A percentile compares a stretch with the other conserved stretches of the same genome.
These are phyloP conservation scores for Helichrysum umbraculigerum DNA, from an alignment of 129 eudicot genomes.

Conservation along the genomic window DNA sequence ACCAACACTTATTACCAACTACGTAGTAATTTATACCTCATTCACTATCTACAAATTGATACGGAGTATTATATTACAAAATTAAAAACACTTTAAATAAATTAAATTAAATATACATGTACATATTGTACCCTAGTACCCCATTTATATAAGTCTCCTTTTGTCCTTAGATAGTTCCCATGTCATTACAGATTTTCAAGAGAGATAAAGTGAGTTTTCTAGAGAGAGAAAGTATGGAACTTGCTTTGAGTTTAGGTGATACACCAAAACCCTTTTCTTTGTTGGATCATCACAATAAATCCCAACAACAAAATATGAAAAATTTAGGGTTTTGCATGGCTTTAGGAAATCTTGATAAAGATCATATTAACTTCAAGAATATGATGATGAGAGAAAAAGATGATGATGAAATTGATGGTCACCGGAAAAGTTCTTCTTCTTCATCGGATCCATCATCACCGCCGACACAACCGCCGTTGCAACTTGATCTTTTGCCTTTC, in stretches of 20 bases:
- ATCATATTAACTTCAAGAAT: constrained; percentile 17
- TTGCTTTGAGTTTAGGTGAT: constrained; percentile 90
- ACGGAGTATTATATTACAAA: too few relatives aligned
- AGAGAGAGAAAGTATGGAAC: constrained; percentile 54
- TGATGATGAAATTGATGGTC: neutral
- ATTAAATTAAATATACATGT: constrained; percentile 29
- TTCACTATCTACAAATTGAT: too few relatives aligned
- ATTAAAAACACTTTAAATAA: neutral
- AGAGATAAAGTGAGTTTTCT: constrained; percentile 24
- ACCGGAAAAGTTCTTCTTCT: constrained; percentile 19
- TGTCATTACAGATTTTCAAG: constrained; percentile 31
- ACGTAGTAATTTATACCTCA: too few relatives aligned
- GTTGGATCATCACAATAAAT: constrained; percentile 45
- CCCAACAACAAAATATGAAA: constrained; percentile 33
- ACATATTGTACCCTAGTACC: constrained; percentile 34
- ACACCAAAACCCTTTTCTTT: constrained; percentile 61
- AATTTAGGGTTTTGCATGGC: constrained; percentile 87
- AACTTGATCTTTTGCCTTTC: constrained; percentile 87
- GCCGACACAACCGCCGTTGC: constrained; percentile 41
- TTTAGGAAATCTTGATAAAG: constrained; percentile 21
- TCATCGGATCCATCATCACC: constrained; percentile 47
- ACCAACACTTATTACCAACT: too few relatives aligned
- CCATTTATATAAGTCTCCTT: constrained; percentile 37
- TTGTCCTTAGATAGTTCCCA: constrained; percentile 38
- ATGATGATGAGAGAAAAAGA: constrained; percentile 4